A percentile compares a stretch with the other conserved stretches of the same genome.
Evolutionary conservation across 176 grass and related monocot genomes (phyloP).

Genomic region (Triticum timopheevii): DNA sequence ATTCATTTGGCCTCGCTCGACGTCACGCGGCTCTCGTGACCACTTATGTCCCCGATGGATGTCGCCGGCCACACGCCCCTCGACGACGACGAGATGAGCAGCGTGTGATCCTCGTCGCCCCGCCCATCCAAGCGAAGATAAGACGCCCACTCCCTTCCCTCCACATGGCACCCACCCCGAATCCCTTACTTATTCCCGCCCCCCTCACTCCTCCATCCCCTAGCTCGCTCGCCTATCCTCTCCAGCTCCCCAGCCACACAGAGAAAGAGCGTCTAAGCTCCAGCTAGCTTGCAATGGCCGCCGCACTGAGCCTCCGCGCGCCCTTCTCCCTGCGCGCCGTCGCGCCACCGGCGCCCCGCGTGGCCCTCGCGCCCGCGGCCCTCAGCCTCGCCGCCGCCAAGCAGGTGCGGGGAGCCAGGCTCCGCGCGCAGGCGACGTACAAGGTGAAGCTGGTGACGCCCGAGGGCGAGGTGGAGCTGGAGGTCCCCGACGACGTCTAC

Average conservation of each 20-base stretch:
- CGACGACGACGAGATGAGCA: constrained; percentile 32
- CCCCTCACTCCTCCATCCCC: not conserved
- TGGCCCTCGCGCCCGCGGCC: not conserved
- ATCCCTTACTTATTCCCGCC: constrained; percentile 27
- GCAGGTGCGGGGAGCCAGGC: constrained; percentile 17
- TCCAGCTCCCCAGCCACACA: not conserved
- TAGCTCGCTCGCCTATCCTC: not conserved
- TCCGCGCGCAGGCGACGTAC: constrained; percentile 48
- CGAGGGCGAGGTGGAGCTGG: constrained; percentile 45
- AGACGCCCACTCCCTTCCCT: not conserved
- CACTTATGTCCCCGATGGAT: not conserved
- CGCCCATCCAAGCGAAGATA: constrained; percentile 40
- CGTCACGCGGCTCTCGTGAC: not conserved
- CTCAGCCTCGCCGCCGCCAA: not conserved
- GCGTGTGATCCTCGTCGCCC: constrained; percentile 47
- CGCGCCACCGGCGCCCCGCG: not conserved
- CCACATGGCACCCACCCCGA: constrained; percentile 42
- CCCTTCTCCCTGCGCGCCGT: constrained; percentile 31
- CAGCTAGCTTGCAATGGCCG: constrained; percentile 27
- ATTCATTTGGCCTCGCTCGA: not conserved
- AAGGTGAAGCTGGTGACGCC: constrained; percentile 77
- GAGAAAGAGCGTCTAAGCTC: not conserved
- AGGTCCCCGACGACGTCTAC: constrained; percentile 61
- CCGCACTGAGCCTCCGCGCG: constrained; percentile 47
- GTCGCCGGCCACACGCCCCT: constrained; percentile 5